phyloP scores from a whole-genome alignment of 257 asterid species.

The Nemophila menziesii region DNA sequence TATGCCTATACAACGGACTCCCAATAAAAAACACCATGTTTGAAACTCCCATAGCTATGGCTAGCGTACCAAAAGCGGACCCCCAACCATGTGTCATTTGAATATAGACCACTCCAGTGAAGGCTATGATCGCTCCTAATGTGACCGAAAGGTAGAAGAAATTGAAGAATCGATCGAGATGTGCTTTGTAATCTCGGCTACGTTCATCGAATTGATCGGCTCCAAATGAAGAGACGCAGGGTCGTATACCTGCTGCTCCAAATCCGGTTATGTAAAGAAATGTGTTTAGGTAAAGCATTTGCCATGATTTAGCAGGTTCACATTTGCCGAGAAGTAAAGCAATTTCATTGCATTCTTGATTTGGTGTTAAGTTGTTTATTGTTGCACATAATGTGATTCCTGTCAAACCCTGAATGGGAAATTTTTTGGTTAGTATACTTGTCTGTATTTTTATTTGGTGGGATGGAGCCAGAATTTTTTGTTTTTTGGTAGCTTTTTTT shows the following conservation, averaged over 20 bases:
- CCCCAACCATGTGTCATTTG: conserved; percentile 95
- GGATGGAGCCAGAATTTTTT: no score
- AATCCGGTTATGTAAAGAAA: conserved; percentile 72
- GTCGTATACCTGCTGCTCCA: conserved; percentile 96
- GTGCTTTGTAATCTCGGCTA: conserved; percentile 52
- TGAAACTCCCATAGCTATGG: conserved; percentile 88
- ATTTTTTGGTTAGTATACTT: neutral
- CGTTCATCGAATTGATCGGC: conserved; percentile 94
- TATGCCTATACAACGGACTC: conserved; percentile 84
- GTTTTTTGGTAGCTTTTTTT: no score
- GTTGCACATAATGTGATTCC: conserved; percentile 79
- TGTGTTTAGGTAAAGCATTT: conserved; percentile 73
- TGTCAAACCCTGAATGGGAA: conserved; percentile 58
- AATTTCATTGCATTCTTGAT: conserved; percentile 76
- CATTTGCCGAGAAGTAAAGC: conserved; percentile 84
- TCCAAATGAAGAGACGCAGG: conserved; percentile 98
- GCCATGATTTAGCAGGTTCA: conserved; percentile 85
- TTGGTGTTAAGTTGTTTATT: conserved; percentile 47
- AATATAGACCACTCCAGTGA: conserved; percentile 81
- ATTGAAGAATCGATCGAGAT: conserved; percentile 84
- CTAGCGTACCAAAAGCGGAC: conserved; percentile 78
- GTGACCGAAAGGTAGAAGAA: conserved; percentile 93
- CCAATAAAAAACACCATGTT: conserved; percentile 82
- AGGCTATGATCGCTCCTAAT: conserved; percentile 83
- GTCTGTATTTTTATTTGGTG: no score